Evolutionary conservation across 805 yeast genomes (phyloP).

Genomic region (Priceomyces carsonii): DNA sequence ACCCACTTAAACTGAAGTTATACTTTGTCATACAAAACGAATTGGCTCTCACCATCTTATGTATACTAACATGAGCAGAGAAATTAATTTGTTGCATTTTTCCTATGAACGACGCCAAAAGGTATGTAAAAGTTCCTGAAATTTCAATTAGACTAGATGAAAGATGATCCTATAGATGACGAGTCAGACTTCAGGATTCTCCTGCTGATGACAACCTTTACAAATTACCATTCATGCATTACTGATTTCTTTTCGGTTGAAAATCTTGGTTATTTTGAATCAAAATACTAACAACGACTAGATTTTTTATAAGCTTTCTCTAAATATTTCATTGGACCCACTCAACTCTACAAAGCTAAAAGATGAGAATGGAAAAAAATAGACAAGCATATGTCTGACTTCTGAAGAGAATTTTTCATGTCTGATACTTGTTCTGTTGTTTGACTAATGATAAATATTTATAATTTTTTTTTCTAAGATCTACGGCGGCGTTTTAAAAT

Average conservation of each 20-base stretch:
- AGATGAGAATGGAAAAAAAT: slow-evolving; percentile 69
- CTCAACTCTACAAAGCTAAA: slow-evolving; percentile 27
- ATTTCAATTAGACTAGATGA: slow-evolving; percentile 15
- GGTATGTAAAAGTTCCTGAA: slow-evolving; percentile 1
- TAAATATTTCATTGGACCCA: not conserved
- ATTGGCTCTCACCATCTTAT: slow-evolving; percentile 3
- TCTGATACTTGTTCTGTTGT: slow-evolving; percentile 33
- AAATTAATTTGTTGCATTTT: too few species aligned
- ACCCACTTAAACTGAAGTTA: slow-evolving; percentile 82
- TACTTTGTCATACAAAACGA: slow-evolving; percentile 6
- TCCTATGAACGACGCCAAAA: too few species aligned
- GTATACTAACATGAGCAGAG: slow-evolving; percentile 13
- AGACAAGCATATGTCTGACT: slow-evolving; percentile 99
- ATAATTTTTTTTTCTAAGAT: not conserved
- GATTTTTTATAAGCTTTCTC: not conserved
- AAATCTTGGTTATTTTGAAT: not conserved
- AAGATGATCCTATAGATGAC: slow-evolving; percentile 84
- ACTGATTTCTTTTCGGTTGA: slow-evolving; percentile 46
- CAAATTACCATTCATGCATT: slow-evolving; percentile 93
- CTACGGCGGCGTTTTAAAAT: slow-evolving; percentile 2
- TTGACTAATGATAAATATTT: slow-evolving; percentile 1
- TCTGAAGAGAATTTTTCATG: slow-evolving; percentile 55
- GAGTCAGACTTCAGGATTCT: slow-evolving; percentile 92
- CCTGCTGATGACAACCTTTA: slow-evolving; percentile 87
- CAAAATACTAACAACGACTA: slow-evolving; percentile 5